Evolutionary conservation across 305 asterid genomes (phyloP).

Genomic region (Withania somnifera): DNA sequence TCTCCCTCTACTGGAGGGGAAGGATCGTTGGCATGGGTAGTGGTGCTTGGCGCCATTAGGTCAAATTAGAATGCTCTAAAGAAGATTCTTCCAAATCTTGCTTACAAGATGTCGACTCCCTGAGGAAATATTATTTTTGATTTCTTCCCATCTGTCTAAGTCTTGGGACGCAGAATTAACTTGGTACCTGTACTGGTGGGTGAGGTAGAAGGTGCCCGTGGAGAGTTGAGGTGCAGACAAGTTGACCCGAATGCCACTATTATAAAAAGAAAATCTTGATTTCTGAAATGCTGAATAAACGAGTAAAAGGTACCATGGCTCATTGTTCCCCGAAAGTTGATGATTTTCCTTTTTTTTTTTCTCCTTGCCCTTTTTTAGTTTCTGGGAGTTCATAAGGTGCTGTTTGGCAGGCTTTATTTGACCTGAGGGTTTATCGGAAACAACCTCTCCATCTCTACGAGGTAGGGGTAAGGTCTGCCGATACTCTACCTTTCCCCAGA

Average conservation of each 20-base stretch:
- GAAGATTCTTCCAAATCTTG: background rate
- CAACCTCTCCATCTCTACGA: background rate
- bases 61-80: background rate
- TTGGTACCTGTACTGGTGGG: too few relatives aligned
- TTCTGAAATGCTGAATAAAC: background rate
- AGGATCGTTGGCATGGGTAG: background rate
- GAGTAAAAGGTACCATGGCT: background rate
- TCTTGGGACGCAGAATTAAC: background rate
- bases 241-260: background rate
- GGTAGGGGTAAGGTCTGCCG: background rate
- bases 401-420: background rate
- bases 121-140: background rate
- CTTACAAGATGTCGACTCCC: background rate
- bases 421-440: background rate
- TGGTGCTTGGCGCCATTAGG: background rate
- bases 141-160: background rate
- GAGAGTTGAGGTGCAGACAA: background rate
- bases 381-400: background rate
- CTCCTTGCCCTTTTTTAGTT: background rate
- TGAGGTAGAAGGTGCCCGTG: background rate
- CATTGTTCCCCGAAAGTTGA: background rate
- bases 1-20: background rate
- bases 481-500: background rate
- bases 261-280: background rate
- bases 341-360: background rate